Evolutionary conservation across 2,329 filamentous ascomycete species (phyloP), one percentile per base, ranked within the genome.

Genomic region (Alternaria alternata): DNA sequence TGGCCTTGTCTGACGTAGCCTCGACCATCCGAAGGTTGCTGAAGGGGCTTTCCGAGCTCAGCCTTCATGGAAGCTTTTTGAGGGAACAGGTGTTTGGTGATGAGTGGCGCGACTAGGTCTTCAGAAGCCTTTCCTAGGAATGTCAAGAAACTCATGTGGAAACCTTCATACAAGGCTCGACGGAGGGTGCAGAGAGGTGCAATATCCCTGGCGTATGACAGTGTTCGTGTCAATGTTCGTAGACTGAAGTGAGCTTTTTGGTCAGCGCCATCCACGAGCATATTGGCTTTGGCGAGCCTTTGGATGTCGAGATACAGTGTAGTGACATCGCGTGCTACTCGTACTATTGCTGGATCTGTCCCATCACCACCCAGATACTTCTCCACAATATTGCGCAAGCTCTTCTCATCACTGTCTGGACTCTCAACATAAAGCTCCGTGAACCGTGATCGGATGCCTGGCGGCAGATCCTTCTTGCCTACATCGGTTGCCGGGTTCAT

Each of bases 401-500:
- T 96, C 70, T 95, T 92, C 58, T 93, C 81, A 63, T 97, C 91
- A 59, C 85, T 88, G 75, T 99, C 95, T 0, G 95, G 94, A 67
- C 93, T 95, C 55, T 92, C 88, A 24, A 99, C 93, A 75, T 96
- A 99, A 22, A 99, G 84, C 78, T 99, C 95, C 0, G 95, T 98
- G 74, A 99, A 99, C 49, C 94, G 88, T 8, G 94, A 96, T 56
- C 94, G 86, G 43, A 98, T 88, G 1, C 94, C 94, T 55, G 92
- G 88, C 0, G 94, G 93, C 16, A 99, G 82, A 77, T 99, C 95
- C 57, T 94, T 90, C 80, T 99, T 99, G 62, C 96, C 95, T 57
- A 97, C 89, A 81, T 99, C 95, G 3, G 95, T 99, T 5, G 95
- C 95, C 30, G 95, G 95, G 73, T 99, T 99, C 95, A 99, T 99